Percentiles rank a stretch among this genome's conserved stretches.
Evolutionary conservation across 2,329 filamentous ascomycete species (phyloP).

Genomic region (Remersonia thermophila): DNA sequence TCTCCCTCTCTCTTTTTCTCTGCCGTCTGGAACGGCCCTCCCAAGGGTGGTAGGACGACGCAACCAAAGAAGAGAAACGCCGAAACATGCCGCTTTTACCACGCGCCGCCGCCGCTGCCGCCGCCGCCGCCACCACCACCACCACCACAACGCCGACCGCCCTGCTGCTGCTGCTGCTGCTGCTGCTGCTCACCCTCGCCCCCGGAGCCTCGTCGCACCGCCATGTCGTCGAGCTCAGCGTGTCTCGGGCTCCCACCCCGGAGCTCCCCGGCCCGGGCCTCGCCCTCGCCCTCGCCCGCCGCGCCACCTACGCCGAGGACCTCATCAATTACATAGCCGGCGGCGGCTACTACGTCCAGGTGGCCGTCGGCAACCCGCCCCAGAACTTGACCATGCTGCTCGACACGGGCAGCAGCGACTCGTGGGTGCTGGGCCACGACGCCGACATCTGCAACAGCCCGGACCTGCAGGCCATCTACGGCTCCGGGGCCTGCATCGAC

Average conservation of each 20-base stretch:
- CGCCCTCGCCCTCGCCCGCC: constrained; percentile 20
- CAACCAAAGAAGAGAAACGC: too few relatives aligned
- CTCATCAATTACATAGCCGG: constrained; percentile 42
- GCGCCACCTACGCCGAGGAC: constrained; percentile 23
- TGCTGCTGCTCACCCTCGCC: constrained; percentile 9
- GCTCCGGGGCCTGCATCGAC: constrained; percentile 22
- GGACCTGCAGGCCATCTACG: constrained; percentile 24
- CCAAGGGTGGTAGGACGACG: too few relatives aligned
- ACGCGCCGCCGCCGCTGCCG: neutral
- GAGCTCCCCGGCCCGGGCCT: constrained; percentile 10
- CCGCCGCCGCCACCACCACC: too few relatives aligned
- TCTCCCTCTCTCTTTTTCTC: too few relatives aligned
- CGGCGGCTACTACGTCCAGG: constrained; percentile 44
- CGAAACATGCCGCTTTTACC: too few relatives aligned
- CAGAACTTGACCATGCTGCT: constrained; percentile 43
- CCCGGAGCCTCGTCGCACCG: constrained; percentile 10
- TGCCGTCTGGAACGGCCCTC: too few relatives aligned
- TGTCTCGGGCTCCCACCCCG: constrained; percentile 12
- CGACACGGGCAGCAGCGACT: constrained; percentile 52
- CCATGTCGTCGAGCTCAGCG: constrained; percentile 16
- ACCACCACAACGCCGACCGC: too few relatives aligned
- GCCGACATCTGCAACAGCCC: constrained; percentile 29
- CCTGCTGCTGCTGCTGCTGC: too few relatives aligned
- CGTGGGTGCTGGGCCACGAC: constrained; percentile 38
- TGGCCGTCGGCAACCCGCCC: constrained; percentile 46